Evolutionary conservation across 371 early-diverging fungal genomes (phyloP).

Genomic region (Mucor lusitanicus): DNA sequence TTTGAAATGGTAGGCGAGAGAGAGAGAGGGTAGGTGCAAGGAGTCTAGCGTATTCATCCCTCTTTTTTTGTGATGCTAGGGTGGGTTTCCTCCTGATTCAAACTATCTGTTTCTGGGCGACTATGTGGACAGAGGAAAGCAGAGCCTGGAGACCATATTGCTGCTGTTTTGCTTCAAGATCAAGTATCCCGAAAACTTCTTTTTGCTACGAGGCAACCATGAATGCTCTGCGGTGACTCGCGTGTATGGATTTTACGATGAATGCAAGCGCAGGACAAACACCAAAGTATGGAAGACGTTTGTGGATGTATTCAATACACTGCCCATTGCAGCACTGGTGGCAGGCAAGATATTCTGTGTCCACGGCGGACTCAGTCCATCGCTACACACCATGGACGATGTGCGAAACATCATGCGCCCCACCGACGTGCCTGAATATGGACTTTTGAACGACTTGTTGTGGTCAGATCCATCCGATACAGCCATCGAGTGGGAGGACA

Average conservation of each 20-base stretch:
- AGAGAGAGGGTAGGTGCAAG: not conserved
- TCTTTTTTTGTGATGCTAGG: conserved; percentile 58
- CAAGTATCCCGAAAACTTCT: conserved; percentile 96
- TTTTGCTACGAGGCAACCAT: conserved; percentile 98
- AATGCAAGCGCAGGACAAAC: conserved; percentile 96
- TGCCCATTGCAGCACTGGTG: conserved; percentile 96
- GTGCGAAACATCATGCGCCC: conserved; percentile 90
- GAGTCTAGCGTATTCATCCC: not conserved
- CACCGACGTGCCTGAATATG: conserved; percentile 97
- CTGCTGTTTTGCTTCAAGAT: conserved; percentile 97
- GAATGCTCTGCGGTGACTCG: conserved; percentile 65
- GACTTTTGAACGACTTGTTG: conserved; percentile 78
- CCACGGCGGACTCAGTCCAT: conserved; percentile 90
- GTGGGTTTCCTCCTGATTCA: conserved; percentile 85
- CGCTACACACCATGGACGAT: conserved; percentile 86
- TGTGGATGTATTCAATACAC: conserved; percentile 97
- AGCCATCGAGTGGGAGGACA: conserved; percentile 91
- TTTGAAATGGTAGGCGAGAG: conserved; percentile 94
- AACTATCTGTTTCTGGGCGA: conserved; percentile 98
- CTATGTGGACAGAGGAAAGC: conserved; percentile 98
- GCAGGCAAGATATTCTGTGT: conserved; percentile 98
- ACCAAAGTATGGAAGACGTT: conserved; percentile 97
- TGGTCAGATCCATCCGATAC: conserved; percentile 89
- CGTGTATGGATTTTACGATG: conserved; percentile 99
- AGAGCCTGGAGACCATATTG: conserved; percentile 91